Evolutionary conservation across 2,329 filamentous ascomycete species (phyloP).

Genomic region (Madurella mycetomatis): DNA sequence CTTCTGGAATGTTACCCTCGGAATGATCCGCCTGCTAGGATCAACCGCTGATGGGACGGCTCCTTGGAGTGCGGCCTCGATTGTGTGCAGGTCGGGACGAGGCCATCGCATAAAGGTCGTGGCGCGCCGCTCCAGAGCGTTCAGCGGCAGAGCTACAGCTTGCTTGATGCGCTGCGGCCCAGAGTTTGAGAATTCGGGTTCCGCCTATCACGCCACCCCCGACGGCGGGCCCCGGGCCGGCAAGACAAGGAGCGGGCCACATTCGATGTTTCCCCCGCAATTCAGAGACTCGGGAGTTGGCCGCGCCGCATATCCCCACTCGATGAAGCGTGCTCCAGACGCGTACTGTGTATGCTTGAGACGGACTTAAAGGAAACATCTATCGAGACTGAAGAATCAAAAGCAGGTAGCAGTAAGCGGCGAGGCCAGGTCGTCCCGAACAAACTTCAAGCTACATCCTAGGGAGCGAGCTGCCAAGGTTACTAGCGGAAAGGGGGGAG

Average conservation of each 20-base stretch:
- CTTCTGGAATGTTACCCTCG: background rate
- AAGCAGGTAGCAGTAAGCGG: too few relatives aligned
- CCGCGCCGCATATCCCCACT: too few relatives aligned
- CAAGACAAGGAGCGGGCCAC: background rate
- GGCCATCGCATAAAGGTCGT: constrained; percentile 1
- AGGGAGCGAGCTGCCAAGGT: too few relatives aligned
- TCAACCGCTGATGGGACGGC: background rate
- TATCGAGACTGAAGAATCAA: too few relatives aligned
- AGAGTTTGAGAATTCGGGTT: constrained; percentile 10
- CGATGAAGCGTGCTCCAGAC: too few relatives aligned
- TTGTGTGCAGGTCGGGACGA: background rate
- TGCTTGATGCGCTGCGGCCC: constrained; percentile 10
- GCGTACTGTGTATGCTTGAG: too few relatives aligned
- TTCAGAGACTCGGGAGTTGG: constrained; percentile 10
- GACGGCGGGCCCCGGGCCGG: constrained; percentile 4
- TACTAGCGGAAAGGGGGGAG: too few relatives aligned
- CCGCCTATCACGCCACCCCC: constrained; percentile 11
- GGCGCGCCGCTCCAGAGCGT: constrained; percentile 2
- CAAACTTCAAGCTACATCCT: too few relatives aligned
- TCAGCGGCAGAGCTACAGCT: background rate
- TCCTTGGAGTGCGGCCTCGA: background rate
- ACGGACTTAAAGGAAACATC: too few relatives aligned
- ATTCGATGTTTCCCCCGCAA: constrained; percentile 13
- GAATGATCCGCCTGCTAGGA: background rate
- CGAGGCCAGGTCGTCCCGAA: too few relatives aligned